phyloP scores from a whole-genome alignment of 78 protist genomes.

The Cyanophora paradoxa region DNA sequence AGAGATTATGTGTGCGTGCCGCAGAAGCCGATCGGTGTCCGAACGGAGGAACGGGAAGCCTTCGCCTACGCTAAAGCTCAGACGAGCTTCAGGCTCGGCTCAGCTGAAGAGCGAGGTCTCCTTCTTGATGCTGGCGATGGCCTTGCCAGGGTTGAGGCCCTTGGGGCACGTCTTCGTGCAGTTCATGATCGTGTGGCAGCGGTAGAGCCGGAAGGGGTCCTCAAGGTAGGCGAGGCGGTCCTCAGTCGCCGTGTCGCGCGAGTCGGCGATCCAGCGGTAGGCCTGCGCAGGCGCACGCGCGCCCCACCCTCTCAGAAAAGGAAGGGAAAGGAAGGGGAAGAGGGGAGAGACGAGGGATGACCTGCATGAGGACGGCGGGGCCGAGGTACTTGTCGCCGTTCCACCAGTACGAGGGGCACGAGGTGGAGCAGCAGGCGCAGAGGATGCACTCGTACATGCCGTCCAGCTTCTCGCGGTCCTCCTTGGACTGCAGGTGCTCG shows the following conservation, averaged over 20 bases:
- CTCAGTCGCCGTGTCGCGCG: slow-evolving; percentile 20
- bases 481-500: slow-evolving; percentile 20
- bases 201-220: slow-evolving; percentile 31
- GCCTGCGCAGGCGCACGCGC: too few species aligned
- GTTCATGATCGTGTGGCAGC: slow-evolving; percentile 52
- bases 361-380: slow-evolving; percentile 52
- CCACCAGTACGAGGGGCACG: slow-evolving; percentile 53
- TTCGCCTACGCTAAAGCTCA: too few species aligned
- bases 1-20: too few species aligned
- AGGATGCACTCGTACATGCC: slow-evolving; percentile 45
- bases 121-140: slow-evolving; percentile 26
- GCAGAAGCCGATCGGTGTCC: too few species aligned
- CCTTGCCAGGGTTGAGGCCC: slow-evolving; percentile 48
- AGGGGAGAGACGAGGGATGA: background rate
- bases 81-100: too few species aligned
- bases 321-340: background rate
- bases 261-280: slow-evolving; percentile 55
- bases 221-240: slow-evolving; percentile 32
- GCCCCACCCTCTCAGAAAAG: too few species aligned
- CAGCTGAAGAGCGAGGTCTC: too few species aligned
- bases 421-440: slow-evolving; percentile 54
- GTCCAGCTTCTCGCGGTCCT: slow-evolving; percentile 34
- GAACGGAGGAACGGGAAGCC: too few species aligned
- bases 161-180: slow-evolving; percentile 52
- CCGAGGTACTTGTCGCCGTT: slow-evolving; percentile 49